A percentile compares a stretch with the other conserved stretches of the same genome.
These are phyloP conservation scores for Actinomortierella wolfii DNA, from an alignment of 371 early-diverging fungal genomes.

Conservation along the genomic window DNA sequence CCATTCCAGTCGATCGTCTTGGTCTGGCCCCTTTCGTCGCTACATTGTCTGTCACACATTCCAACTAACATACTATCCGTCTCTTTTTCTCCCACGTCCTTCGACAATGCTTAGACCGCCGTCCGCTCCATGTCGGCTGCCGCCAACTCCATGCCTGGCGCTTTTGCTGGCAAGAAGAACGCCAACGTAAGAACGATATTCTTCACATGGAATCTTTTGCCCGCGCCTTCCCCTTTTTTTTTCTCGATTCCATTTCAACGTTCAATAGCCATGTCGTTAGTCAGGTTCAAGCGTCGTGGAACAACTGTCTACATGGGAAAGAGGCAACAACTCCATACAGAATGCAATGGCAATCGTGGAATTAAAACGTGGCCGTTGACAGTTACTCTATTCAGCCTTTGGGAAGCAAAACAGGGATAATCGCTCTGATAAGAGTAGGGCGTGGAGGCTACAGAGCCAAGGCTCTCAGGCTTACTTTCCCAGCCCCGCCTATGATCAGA, in stretches of 20 bases:
- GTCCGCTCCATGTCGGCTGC: conserved; percentile 50
- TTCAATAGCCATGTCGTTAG: neutral
- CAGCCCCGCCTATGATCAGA: no score
- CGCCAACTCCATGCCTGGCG: conserved; percentile 62
- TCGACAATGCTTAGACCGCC: conserved; percentile 25
- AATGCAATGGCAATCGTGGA: neutral
- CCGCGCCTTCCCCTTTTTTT: neutral
- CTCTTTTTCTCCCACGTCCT: conserved; percentile 1
- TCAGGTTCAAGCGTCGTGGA: conserved; percentile 8
- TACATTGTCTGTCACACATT: neutral
- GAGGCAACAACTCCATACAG: neutral
- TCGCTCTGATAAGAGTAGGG: no score
- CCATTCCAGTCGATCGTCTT: neutral
- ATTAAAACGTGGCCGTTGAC: no score
- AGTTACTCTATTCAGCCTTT: no score
- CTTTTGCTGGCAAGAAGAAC: conserved; percentile 68
- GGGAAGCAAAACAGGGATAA: no score
- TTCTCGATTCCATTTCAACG: neutral
- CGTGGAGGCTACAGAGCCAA: no score
- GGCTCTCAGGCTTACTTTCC: no score
- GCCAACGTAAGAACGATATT: conserved; percentile 53
- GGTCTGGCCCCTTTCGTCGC: neutral
- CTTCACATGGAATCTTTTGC: neutral
- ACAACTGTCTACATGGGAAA: neutral
- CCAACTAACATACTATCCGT: neutral